Evolutionary conservation across 192 early-diverging fungal species (phyloP), one percentile per base, ranked within the genome.

Genomic region (Podila verticillata): DNA sequence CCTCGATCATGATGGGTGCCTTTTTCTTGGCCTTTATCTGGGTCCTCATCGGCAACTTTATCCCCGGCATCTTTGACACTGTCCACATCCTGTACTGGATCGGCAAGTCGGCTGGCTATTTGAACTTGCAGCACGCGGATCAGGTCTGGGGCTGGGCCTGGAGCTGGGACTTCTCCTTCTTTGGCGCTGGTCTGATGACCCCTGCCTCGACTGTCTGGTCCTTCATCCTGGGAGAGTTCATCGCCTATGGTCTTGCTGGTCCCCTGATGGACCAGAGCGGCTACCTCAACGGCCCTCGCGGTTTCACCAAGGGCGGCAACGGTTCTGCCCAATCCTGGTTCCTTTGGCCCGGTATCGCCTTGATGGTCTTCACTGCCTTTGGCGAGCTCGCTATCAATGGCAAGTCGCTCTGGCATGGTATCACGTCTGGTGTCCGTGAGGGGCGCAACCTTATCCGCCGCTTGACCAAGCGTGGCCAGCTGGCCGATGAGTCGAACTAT

Each of bases 111-210:
- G 72, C 85, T 22, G 70, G 70, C 26, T 83, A 86, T 44, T 13
- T 36, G 20, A 47, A 63, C 15, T 19, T 89, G 28, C 79, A 83
- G 81, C 73, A 68, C 47, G 88, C 87, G 3, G 88, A 88, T 70
- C 67, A 71, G 48, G 7, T 61, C 15, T 88, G 90, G 83, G 66
- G 83, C 9, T 92, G 82, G 87, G 65, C 63, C 73, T 87, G 65
- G 61, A 66, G 59, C 24, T 87, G 63, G 63, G 87, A 92, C 71
- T 86, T 82, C 58, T 74, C 87, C 48, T 90, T 88, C 77, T 85
- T 92, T 75, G 91, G 89, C 66, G 89, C 90, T 63, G 91, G 91
- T 72, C 44, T 93, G 54, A 86, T 92, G 81, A 87, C 87, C n/a
- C 88, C 87, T 19, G 75, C 78, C 22, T 75, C 85, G 44, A 86